Conservation (phyloP, 108 stramenopile species). For the Nitzschia sp. region DNA sequence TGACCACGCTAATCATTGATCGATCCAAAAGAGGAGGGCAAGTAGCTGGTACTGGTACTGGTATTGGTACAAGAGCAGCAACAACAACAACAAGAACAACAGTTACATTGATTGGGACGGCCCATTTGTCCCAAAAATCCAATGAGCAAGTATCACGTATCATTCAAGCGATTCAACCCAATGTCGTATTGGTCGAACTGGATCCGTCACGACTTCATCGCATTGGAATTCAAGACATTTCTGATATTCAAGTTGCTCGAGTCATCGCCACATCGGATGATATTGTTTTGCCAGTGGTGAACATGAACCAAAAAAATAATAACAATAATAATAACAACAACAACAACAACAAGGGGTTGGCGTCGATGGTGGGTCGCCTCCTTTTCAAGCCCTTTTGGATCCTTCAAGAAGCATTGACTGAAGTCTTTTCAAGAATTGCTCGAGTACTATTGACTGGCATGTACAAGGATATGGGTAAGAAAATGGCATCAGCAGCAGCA, state of each 20-base stretch:
- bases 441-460: slow-evolving; percentile 32
- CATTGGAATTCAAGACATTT: slow-evolving; percentile 21
- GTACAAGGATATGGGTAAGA: slow-evolving; percentile 31
- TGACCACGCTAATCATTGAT: too few relatives aligned
- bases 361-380: too few relatives aligned
- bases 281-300: slow-evolving; percentile 18
- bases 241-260: slow-evolving; percentile 1
- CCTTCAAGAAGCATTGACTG: slow-evolving; percentile 9
- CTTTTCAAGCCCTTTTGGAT: background rate
- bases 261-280: slow-evolving; percentile 22
- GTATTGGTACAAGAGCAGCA: too few relatives aligned
- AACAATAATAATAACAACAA: too few relatives aligned
- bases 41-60: too few relatives aligned
- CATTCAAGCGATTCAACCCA: slow-evolving; percentile 34
- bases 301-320: background rate
- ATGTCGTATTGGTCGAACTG: slow-evolving; percentile 40
- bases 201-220: slow-evolving; percentile 30
- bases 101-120: slow-evolving; percentile 42
- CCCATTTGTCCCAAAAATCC: slow-evolving; percentile 31
- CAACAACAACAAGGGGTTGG: background rate
- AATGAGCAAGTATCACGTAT: slow-evolving; percentile 31
- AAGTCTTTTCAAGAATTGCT: slow-evolving; percentile 19
- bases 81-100: too few relatives aligned
- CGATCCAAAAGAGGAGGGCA: too few relatives aligned
- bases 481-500: too few relatives aligned